Base-by-base conservation (phyloP, 495 filamentous ascomycete genomes). In the Darksidea phi region DNA sequence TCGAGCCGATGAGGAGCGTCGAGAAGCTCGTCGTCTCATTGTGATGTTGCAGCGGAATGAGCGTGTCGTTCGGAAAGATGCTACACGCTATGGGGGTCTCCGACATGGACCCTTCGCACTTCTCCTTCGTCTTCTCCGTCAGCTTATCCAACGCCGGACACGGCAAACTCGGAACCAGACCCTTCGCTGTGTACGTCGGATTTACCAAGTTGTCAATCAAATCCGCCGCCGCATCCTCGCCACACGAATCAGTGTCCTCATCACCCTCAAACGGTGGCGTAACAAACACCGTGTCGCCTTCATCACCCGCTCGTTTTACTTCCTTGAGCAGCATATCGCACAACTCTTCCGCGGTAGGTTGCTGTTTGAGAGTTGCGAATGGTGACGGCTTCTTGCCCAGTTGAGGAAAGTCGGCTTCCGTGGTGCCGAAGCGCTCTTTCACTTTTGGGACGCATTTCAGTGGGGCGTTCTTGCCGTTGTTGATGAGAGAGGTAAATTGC, bases 31-130 rank as follows among this genome's bases (percentile, higher is more conserved):
- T 32, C 2, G 45, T n/a, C 28, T 59, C 56, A 23, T 43, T 59
- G 34, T 24, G 20, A 23, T 59, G 56, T 34, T 59, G 56, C 4
- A 59, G 56, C 6, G 7, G 11, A 1, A 51, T 5, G 34, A 42
- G 32, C 7, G 26, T 38, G 28, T 51, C 37, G 17, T 8, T 3
- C 7, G 49, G 49, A 25, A 25, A 32, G 1, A 56, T 20, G 11
- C 17, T 13, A 37, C 36, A 43, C 15, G 18, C 6, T n/a, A 23
- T 45, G 2, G 20, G 34, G 6, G 25, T 26, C n/a, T 41, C 36
- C 20, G 15, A 26, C 6, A 56, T 34, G 6, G 21, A 11, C n/a
- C 43, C 37, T 1, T 7, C 17, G 21, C 1, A 6, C 10, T 25
- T 17, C 34, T 56, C 37, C 23, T 45, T 46, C n/a, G 20, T 24